phyloP scores from a whole-genome alignment of 805 yeast genomes.

The Komagataella ulmi region DNA sequence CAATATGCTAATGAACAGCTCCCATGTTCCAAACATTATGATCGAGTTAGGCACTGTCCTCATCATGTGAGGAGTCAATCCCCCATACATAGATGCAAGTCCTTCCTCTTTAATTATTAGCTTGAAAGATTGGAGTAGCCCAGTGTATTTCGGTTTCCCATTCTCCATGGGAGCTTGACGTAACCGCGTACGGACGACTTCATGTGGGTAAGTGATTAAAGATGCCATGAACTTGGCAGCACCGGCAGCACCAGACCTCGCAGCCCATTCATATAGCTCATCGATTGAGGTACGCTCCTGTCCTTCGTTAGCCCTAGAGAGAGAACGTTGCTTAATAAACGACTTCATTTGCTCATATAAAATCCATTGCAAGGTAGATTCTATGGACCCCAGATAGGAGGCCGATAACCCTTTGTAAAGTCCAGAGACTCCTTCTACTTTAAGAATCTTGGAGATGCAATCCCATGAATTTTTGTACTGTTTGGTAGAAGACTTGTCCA shows the following conservation, averaged over 20 bases:
- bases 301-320: slow-evolving; percentile 18
- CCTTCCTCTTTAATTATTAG: slow-evolving; percentile 90
- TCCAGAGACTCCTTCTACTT: slow-evolving; percentile 67
- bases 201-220: slow-evolving; percentile 90
- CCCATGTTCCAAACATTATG: slow-evolving; percentile 99
- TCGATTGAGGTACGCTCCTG: slow-evolving; percentile 38
- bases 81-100: slow-evolving; percentile 86
- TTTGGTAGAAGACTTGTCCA: slow-evolving; percentile 57
- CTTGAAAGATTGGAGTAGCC: slow-evolving; percentile 76
- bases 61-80: slow-evolving; percentile 90
- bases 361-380: slow-evolving; percentile 92
- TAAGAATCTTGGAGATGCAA: slow-evolving; percentile 57
- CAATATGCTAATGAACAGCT: slow-evolving; percentile 52
- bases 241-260: slow-evolving; percentile 96
- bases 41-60: slow-evolving; percentile 97
- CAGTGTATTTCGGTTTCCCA: slow-evolving; percentile 80
- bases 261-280: slow-evolving; percentile 77
- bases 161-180: slow-evolving; percentile 85
- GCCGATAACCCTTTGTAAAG: slow-evolving; percentile 89
- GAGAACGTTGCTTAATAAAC: slow-evolving; percentile 40
- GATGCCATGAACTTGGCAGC: slow-evolving; percentile 91
- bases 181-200: slow-evolving; percentile 88
- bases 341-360: slow-evolving; percentile 89
- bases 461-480: slow-evolving; percentile 77
- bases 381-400: slow-evolving; percentile 85